Evolutionary conservation across 202 grass and related monocot species (phyloP), one percentile per base, ranked within the genome.

Genomic region (Panicum virgatum): DNA sequence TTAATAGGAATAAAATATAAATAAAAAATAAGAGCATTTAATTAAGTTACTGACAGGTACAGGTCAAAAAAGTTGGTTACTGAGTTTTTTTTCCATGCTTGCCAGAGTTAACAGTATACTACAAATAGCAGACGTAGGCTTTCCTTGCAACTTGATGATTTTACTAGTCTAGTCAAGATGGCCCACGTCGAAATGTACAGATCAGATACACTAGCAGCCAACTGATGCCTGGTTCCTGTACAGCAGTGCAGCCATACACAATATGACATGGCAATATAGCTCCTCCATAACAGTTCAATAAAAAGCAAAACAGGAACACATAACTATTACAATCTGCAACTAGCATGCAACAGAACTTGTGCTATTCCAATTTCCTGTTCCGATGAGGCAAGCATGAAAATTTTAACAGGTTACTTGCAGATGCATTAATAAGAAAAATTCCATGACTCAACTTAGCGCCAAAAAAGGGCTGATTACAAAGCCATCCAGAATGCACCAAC

Each of bases 11-110:
- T 65, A 37, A 36, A 11, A 6, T n/a, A 60, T 19, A 61, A 20
- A 66, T 38, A 13, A 39, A 57, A 48, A 37, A n/a, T 1, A 53
- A 7, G 14, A 18, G 3, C 0, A 0, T n/a, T 22, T 54, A 16
- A 18, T 3, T 3, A 27, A 47, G 15, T 15, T 45, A 29, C 12
- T 14, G 47, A 80, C 38, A 47, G 34, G 5, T 10, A 60, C 32
- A 80, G 4, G 48, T 73, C 20, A n/a, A 54, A 86, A 42, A 74
- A 38, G 39, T 37, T 3, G 44, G 22, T 48, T 50, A 85, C 64
- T 26, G 25, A 22, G 5, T 23, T 13, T 25, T 18, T 13, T 38
- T 46, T 3, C 64, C 48, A 73, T 52, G 58, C 13, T 82, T 39
- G 13, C 45, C 22, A 51, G 20, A 43, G 10, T 54, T 37, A 45